Evolutionary conservation across 1,284 basidiomycete species (phyloP).

Genomic region (Rhodotorula sp.): DNA sequence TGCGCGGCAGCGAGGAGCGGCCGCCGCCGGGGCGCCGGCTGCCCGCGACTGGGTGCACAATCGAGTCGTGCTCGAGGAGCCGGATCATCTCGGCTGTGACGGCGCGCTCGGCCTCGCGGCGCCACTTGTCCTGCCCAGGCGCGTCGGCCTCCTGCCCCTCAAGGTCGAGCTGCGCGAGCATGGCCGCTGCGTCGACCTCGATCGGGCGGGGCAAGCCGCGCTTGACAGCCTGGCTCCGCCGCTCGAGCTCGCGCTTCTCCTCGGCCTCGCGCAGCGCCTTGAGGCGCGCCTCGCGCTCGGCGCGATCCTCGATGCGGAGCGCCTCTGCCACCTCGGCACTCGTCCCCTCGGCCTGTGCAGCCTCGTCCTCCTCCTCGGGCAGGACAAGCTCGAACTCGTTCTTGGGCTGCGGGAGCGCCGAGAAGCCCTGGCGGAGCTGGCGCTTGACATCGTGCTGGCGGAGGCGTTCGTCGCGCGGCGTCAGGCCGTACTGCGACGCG

Average conservation of each 20-base stretch:
- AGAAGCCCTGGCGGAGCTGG: slow-evolving; percentile 77
- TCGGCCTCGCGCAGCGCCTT: slow-evolving; percentile 72
- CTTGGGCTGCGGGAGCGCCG: slow-evolving; percentile 83
- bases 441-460: slow-evolving; percentile 66
- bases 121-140: slow-evolving; percentile 33
- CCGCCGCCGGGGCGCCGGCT: slow-evolving; percentile 72
- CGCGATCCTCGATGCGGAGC: slow-evolving; percentile 78
- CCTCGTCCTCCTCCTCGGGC: slow-evolving; percentile 72
- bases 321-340: slow-evolving; percentile 33
- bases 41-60: slow-evolving; percentile 85
- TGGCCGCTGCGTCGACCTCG: slow-evolving; percentile 69
- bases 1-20: slow-evolving; percentile 69
- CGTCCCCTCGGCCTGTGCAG: slow-evolving; percentile 47
- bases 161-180: slow-evolving; percentile 62
- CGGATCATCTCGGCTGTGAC: slow-evolving; percentile 77
- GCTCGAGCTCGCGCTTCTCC: slow-evolving; percentile 71
- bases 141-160: slow-evolving; percentile 57
- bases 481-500: slow-evolving; percentile 61
- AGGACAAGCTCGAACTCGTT: slow-evolving; percentile 97
- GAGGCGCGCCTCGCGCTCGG: slow-evolving; percentile 82
- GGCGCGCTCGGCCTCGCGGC: slow-evolving; percentile 58
- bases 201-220: slow-evolving; percentile 80
- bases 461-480: slow-evolving; percentile 71
- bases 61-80: slow-evolving; percentile 83
- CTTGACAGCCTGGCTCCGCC: slow-evolving; percentile 80